Conservation (phyloP, 2,329 filamentous ascomycete species). For the Lecanicillium sp. region DNA sequence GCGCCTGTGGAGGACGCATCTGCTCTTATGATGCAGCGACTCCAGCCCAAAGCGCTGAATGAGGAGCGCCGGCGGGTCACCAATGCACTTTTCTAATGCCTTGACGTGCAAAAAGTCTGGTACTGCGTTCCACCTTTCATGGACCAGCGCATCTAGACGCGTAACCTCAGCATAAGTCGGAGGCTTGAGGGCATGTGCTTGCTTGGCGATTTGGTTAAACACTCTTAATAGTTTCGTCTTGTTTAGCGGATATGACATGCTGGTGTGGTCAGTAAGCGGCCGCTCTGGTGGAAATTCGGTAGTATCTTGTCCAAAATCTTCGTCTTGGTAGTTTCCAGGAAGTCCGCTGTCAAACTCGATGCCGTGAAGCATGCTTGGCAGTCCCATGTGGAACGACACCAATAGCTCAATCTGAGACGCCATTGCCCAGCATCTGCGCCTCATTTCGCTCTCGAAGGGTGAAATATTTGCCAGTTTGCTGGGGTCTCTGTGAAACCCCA, state of each 20-base stretch:
- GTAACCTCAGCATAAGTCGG: slow-evolving; percentile 42
- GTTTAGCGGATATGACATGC: slow-evolving; percentile 44
- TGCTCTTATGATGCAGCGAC: slow-evolving; percentile 44
- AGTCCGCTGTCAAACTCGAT: slow-evolving; percentile 55
- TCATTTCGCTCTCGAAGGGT: slow-evolving; percentile 46
- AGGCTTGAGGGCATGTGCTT: slow-evolving; percentile 38
- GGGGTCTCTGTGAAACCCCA: slow-evolving; percentile 51
- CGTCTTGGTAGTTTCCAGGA: slow-evolving; percentile 55
- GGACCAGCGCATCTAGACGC: slow-evolving; percentile 35
- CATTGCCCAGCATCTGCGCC: slow-evolving; percentile 44
- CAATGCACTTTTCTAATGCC: slow-evolving; percentile 39
- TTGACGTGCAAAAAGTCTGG: slow-evolving; percentile 40
- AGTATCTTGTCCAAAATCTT: slow-evolving; percentile 52
- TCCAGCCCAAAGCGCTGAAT: slow-evolving; percentile 46
- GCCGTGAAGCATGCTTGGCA: slow-evolving; percentile 57
- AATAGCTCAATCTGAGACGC: slow-evolving; percentile 52
- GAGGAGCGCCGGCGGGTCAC: slow-evolving; percentile 35
- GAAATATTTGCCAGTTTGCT: slow-evolving; percentile 40
- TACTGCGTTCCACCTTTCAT: slow-evolving; percentile 34
- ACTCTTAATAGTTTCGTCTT: slow-evolving; percentile 39
- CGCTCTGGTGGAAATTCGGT: slow-evolving; percentile 46
- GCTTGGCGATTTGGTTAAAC: slow-evolving; percentile 40
- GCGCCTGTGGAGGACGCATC: slow-evolving; percentile 46
- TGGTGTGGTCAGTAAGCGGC: slow-evolving; percentile 50
- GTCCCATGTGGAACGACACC: slow-evolving; percentile 58